phyloP scores from a whole-genome alignment of 2,329 filamentous ascomycete species.

The Nemania abortiva region DNA sequence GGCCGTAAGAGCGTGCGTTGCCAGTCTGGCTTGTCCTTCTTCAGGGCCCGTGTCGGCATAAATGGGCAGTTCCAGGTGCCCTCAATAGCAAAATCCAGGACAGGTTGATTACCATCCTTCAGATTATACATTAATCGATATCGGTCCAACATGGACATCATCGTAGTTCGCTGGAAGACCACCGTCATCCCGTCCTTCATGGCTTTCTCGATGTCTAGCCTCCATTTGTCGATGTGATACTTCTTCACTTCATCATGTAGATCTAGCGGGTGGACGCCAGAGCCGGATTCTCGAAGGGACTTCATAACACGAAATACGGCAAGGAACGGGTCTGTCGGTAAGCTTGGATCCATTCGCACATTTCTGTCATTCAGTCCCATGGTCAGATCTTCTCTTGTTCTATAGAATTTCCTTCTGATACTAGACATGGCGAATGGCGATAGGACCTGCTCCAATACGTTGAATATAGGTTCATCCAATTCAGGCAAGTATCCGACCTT shows the following conservation, averaged over 20 bases:
- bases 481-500: constrained; percentile 12
- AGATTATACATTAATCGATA: constrained; percentile 14
- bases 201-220: constrained; percentile 9
- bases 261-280: neutral
- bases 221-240: constrained; percentile 9
- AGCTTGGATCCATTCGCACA: constrained; percentile 5
- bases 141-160: constrained; percentile 24
- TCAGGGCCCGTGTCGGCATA: constrained; percentile 17
- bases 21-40: neutral
- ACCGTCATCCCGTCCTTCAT: neutral
- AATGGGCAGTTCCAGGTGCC: constrained; percentile 14
- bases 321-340: constrained; percentile 17
- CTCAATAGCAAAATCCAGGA: constrained; percentile 18
- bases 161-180: constrained; percentile 20
- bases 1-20: constrained; percentile 8
- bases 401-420: constrained; percentile 5
- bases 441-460: constrained; percentile 23
- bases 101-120: neutral
- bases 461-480: constrained; percentile 2
- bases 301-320: neutral
- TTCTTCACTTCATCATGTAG: constrained; percentile 17
- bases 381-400: neutral
- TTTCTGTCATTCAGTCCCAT: constrained; percentile 20
- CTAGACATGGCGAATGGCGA: constrained; percentile 10
- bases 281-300: constrained; percentile 10